These are phyloP conservation scores for Jatropha podagrica DNA, from an alignment of 441 rosid genomes.

Conservation along the genomic window DNA sequence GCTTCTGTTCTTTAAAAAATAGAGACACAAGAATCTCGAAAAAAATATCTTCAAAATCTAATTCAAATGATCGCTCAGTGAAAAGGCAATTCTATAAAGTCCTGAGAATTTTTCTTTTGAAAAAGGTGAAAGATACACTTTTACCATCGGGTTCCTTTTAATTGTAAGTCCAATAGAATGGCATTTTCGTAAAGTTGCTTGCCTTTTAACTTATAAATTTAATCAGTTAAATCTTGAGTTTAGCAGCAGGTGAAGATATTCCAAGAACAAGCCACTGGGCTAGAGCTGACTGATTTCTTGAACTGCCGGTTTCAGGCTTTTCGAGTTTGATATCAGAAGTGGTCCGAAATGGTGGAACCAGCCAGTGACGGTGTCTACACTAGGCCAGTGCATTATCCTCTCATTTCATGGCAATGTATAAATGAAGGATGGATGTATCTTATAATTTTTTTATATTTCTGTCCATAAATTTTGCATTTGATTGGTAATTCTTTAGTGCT, in stretches of 20 bases:
- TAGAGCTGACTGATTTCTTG: no score
- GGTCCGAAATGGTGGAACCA: no score
- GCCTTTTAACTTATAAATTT: neutral
- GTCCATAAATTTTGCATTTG: neutral
- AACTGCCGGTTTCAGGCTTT: no score
- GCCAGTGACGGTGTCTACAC: no score
- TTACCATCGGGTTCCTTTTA: neutral
- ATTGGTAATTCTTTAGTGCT: no score
- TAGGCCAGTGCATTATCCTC: no score
- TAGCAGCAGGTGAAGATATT: no score
- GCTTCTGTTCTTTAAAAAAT: neutral
- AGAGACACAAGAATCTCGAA: conserved; percentile 1
- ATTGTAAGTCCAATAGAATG: neutral
- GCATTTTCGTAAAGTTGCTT: neutral
- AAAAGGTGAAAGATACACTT: no score
- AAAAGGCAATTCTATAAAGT: neutral
- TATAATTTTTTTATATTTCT: neutral
- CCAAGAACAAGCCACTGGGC: no score
- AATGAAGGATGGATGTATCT: neutral
- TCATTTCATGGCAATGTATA: neutral
- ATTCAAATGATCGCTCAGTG: neutral
- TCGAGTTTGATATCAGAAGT: no score
- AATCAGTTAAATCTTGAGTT: neutral
- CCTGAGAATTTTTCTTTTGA: no score
- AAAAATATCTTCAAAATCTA: conserved; percentile 11